A percentile compares a stretch with the other conserved stretches of the same genome.
These are phyloP conservation scores for Pyropia yezoensis DNA, from an alignment of 23 red algal species.

Conservation along the genomic window DNA sequence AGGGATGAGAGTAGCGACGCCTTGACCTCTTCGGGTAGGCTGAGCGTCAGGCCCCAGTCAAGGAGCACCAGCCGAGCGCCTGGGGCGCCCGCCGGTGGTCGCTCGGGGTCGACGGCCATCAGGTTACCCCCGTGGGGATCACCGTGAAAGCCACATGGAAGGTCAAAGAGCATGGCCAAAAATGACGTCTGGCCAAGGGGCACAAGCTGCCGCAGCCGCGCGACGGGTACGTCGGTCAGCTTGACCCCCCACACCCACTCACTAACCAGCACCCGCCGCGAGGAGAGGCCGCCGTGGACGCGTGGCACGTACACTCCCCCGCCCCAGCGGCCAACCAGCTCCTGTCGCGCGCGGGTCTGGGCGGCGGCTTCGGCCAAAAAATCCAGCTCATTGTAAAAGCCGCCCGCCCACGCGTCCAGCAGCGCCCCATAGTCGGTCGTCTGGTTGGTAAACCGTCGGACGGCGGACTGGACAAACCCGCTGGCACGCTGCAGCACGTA, in stretches of 20 bases:
- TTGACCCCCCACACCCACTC: conserved; percentile 60
- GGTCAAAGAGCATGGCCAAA: conserved; percentile 28
- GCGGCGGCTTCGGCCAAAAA: conserved; percentile 36
- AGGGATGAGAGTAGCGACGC: conserved; percentile 6
- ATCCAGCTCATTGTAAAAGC: conserved; percentile 40
- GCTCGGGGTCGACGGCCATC: not conserved
- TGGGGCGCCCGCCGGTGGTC: not conserved
- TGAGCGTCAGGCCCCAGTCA: conserved; percentile 26
- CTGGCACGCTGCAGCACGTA: conserved; percentile 35
- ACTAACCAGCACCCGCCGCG: conserved; percentile 26
- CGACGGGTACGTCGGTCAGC: conserved; percentile 9
- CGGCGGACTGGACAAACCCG: conserved; percentile 2
- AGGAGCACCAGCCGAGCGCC: not conserved
- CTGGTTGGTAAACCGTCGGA: conserved; percentile 11
- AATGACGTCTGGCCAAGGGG: conserved; percentile 13
- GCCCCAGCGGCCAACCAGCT: not conserved
- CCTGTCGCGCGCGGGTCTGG: not conserved
- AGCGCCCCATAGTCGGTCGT: conserved; percentile 22
- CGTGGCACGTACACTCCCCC: conserved; percentile 32
- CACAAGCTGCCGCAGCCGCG: conserved; percentile 14
- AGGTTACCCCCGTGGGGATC: conserved; percentile 54
- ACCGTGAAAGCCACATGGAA: conserved; percentile 28
- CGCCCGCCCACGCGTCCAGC: conserved; percentile 18
- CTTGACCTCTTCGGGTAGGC: conserved; percentile 11
- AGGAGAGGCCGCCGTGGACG: conserved; percentile 15